Evolutionary conservation across 2,329 filamentous ascomycete genomes (phyloP), one percentile per base, ranked within the genome.

Genomic region (Whalleya microplaca): DNA sequence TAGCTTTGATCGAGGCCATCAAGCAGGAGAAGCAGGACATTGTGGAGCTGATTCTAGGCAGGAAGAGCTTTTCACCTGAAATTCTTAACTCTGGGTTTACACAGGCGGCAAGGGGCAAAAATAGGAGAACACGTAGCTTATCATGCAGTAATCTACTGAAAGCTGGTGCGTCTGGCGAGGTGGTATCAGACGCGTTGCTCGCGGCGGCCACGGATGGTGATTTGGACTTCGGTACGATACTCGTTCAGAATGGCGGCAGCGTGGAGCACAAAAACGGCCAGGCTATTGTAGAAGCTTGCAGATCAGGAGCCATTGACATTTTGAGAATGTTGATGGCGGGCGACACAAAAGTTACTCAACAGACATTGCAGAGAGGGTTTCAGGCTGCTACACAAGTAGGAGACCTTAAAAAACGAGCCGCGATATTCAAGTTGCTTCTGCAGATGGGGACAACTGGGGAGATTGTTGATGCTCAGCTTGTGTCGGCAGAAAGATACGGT

Each of bases 381-480:
- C 79, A 84, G 57, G 82, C 81, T 2, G 81, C 83, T 0, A 83
- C 80, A 0, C 78, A 82, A 50, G 73, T 84, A 1, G 70, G 77
- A 1, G 79, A 84, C 55, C 67, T 85, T 3, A 74, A 74, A 50
- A 78, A 75, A 41, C 73, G 82, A 2, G 78, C 77, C 0, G 74
- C 75, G 20, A 72, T 85, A 2, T 83, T 86, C 44, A 74, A 78
- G 49, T 66, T 81, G 2, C 72, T 87, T 1, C 67, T 87, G 0
- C 71, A 77, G 10, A 75, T 75, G 32, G 82, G 82, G 0, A 77
- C 84, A 1, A 68, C 69, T 0, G 81, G 82, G 1, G 80, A 83
- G 10, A 73, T 78, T 0, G 74, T 86, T 0, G 77, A 84, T 49
- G 74, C 76, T 3, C 79, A 85, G 63, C 76, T 86, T 1, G 72